A percentile compares a stretch with the other conserved stretches of the same genome.
Evolutionary conservation across 2,329 filamentous ascomycete genomes (phyloP).

Genomic region (Clonostachys solani): DNA sequence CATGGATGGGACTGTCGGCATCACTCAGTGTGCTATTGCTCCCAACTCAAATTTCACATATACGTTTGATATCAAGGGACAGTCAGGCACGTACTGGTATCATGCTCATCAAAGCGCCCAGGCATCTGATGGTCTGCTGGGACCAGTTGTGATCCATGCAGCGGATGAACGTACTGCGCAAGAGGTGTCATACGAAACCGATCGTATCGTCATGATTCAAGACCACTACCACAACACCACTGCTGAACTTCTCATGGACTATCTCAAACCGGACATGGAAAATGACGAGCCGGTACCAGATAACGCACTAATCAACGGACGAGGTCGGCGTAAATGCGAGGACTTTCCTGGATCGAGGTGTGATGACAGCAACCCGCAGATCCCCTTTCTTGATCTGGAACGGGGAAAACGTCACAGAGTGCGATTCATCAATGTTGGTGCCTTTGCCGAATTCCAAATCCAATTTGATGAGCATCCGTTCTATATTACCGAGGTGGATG

Average conservation of each 20-base stretch:
- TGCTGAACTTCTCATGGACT: slow-evolving; percentile 14
- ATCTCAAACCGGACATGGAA: slow-evolving; percentile 28
- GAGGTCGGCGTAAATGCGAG: slow-evolving; percentile 22
- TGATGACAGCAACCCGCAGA: slow-evolving; percentile 25
- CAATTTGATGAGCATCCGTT: slow-evolving; percentile 65
- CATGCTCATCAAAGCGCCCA: slow-evolving; percentile 53
- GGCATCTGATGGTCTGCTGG: slow-evolving; percentile 56
- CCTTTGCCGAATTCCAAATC: slow-evolving; percentile 69
- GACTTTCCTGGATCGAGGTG: slow-evolving; percentile 36
- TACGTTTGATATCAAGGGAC: slow-evolving; percentile 42
- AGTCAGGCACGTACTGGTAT: slow-evolving; percentile 58
- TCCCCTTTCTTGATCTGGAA: slow-evolving; percentile 33
- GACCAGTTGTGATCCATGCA: slow-evolving; percentile 55
- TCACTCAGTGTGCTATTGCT: slow-evolving; percentile 47
- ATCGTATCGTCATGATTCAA: slow-evolving; percentile 45
- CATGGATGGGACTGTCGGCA: slow-evolving; percentile 53
- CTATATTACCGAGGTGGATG: slow-evolving; percentile 45
- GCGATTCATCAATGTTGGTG: slow-evolving; percentile 53
- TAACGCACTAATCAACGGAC: slow-evolving; percentile 59
- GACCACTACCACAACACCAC: slow-evolving; percentile 27
- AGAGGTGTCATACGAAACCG: slow-evolving; percentile 42
- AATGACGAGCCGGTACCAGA: slow-evolving; percentile 63
- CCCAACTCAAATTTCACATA: slow-evolving; percentile 45
- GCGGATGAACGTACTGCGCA: slow-evolving; percentile 42
- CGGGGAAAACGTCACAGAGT: slow-evolving; percentile 47